Percentiles rank a stretch among this genome's conserved stretches.
Conservation (phyloP, 1,284 basidiomycete genomes). For the Cutaneotrichosporon dermatis region DNA sequence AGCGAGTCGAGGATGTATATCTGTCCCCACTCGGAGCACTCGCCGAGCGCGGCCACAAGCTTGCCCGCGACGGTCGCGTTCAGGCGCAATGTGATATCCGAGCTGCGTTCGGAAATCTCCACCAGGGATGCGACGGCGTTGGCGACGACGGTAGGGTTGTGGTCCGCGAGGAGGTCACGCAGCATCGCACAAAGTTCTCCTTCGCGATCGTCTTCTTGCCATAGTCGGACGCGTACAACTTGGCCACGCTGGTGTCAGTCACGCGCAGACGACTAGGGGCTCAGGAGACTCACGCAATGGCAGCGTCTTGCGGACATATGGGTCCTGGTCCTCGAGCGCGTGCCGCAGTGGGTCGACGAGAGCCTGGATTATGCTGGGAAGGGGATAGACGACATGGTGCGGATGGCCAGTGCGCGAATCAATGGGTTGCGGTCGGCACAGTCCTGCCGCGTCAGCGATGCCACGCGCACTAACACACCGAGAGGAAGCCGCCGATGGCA, state of each 20-base stretch:
- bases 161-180: slow-evolving; percentile 69
- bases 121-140: slow-evolving; percentile 94
- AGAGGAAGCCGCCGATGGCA: slow-evolving; percentile 94
- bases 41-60: slow-evolving; percentile 89
- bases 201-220: slow-evolving; percentile 73
- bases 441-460: slow-evolving; percentile 56
- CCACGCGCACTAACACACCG: slow-evolving; percentile 36
- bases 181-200: slow-evolving; percentile 85
- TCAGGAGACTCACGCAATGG: slow-evolving; percentile 56
- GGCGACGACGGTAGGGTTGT: slow-evolving; percentile 93
- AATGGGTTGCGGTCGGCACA: slow-evolving; percentile 93
- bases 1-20: slow-evolving; percentile 96
- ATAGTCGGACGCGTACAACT: slow-evolving; percentile 91
- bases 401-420: slow-evolving; percentile 89
- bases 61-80: slow-evolving; percentile 56
- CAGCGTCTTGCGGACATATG: slow-evolving; percentile 97
- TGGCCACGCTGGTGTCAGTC: slow-evolving; percentile 62
- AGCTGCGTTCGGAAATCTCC: slow-evolving; percentile 65
- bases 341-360: slow-evolving; percentile 91
- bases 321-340: slow-evolving; percentile 85
- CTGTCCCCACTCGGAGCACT: slow-evolving; percentile 99
- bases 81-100: slow-evolving; percentile 53
- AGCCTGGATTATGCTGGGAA: slow-evolving; percentile 96
- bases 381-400: slow-evolving; percentile 94
- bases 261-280: too few species aligned